Evolutionary conservation across 129 eudicot species (phyloP).

Genomic region (Sambucus nigra): DNA sequence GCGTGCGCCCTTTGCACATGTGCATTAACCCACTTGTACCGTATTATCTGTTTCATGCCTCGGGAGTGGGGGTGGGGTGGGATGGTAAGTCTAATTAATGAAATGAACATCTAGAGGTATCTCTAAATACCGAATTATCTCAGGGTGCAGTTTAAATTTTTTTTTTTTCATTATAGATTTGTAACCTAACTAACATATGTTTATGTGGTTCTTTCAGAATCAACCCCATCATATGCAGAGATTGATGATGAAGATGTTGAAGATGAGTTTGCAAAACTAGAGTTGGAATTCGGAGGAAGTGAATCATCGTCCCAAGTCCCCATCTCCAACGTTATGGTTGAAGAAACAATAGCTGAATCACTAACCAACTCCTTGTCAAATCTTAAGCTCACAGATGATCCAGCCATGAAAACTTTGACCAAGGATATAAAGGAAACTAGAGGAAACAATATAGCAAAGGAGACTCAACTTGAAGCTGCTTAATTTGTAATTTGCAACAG

Average conservation of each 20-base stretch:
- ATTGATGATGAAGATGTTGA: conserved; percentile 67
- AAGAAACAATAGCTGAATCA: conserved; percentile 24
- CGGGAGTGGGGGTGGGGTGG: not conserved
- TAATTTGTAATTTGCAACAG: not conserved
- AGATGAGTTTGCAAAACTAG: conserved; percentile 55
- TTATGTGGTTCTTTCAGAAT: conserved; percentile 31
- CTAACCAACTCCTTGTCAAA: conserved; percentile 36
- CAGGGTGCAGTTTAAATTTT: too few relatives aligned
- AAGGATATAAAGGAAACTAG: conserved; percentile 3
- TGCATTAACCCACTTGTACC: too few relatives aligned
- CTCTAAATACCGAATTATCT: too few relatives aligned
- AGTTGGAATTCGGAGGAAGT: conserved; percentile 32
- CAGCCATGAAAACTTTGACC: conserved; percentile 1
- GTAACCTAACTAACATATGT: not conserved
- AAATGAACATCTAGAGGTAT: too few relatives aligned
- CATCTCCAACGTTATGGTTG: not conserved
- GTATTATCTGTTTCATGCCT: too few relatives aligned
- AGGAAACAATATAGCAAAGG: conserved; percentile 12
- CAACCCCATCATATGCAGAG: conserved; percentile 25
- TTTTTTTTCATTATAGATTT: not conserved
- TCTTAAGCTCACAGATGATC: conserved; percentile 38
- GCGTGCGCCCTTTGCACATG: too few relatives aligned
- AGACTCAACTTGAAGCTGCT: conserved; percentile 25
- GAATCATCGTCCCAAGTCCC: conserved; percentile 11
- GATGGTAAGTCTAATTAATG: not conserved